Conservation (phyloP, 345 rosid genomes). For the Ceriops decandra region DNA sequence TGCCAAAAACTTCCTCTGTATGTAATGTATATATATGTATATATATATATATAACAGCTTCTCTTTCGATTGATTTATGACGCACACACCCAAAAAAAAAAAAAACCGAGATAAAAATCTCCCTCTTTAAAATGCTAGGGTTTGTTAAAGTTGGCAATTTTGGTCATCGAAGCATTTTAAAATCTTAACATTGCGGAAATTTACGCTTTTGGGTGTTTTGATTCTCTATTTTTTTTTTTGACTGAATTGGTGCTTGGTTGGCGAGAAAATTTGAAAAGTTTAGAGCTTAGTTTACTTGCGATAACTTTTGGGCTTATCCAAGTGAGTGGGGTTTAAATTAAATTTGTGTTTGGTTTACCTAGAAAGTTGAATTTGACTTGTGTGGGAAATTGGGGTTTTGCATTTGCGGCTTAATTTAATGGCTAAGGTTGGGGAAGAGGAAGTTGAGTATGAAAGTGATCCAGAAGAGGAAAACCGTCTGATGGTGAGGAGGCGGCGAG, state of each 20-base stretch:
- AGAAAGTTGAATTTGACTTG: too few species aligned
- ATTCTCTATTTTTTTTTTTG: not conserved
- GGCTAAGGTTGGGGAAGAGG: conserved; percentile 50
- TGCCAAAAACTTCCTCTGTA: not conserved
- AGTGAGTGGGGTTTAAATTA: too few species aligned
- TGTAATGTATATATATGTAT: too few species aligned
- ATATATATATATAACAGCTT: not conserved
- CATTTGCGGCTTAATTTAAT: conserved; percentile 23
- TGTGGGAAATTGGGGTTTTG: too few species aligned
- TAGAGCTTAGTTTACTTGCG: too few species aligned
- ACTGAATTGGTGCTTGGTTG: not conserved
- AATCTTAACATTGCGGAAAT: not conserved
- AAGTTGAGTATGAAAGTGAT: conserved; percentile 76
- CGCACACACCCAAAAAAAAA: not conserved
- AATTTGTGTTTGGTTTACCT: too few species aligned
- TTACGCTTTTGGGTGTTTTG: conserved; percentile 9
- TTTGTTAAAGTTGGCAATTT: conserved; percentile 2
- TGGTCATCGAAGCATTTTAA: conserved; percentile 2
- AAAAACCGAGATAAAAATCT: not conserved
- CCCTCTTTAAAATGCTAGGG: conserved; percentile 10
- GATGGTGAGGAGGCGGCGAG: conserved; percentile 59
- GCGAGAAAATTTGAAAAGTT: too few species aligned
- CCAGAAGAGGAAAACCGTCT: conserved; percentile 73
- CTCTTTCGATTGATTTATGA: not conserved
- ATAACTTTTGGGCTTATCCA: too few species aligned